Evolutionary conservation across 371 early-diverging fungal species (phyloP), one percentile per base, ranked within the genome.

Genomic region (Mortierella sp.): DNA sequence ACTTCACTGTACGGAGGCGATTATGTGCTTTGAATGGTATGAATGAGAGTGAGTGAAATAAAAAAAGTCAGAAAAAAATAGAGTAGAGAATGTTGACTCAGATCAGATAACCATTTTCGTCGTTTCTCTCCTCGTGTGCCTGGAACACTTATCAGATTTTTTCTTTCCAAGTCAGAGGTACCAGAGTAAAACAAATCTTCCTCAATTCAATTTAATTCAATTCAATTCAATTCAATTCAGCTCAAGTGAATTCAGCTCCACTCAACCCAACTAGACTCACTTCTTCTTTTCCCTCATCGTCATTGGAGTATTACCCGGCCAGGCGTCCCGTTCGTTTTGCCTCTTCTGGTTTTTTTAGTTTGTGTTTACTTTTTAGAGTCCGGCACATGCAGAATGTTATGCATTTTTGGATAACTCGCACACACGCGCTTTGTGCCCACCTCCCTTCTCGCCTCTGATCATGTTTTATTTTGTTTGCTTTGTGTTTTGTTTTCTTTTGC

Each of bases 121-220:
- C 58, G 0, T n/a, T 57, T 57, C 13, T 13, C n/a, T 68, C 68
- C 68, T 24, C 24, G 68, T 68, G 68, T 68, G 68, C 44, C 68
- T 68, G 68, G 68, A 68, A 68, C 68, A 42, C 21, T 68, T 68
- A 68, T 68, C 68, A 38, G 68, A 68, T 68, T 68, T 63, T 57
- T 57, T 21, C 11, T 57, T 26, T 57, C 14, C 19, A 21, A 8
- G 65, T 24, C 24, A 24, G 44, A 24, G 44, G 68, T 38, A 21
- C 38, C 21, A 34, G 34, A 13, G 38, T 63, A 63, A 26, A 31
- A 14, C 63, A 28, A 26, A 14, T 13, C 13, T 28, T 19, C 26
- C 31, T n/a, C 4, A 3, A 38, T 38, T 38, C 42, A 38, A 38
- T 38, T 38, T 5, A 38, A 38, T 38, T 1, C 42, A 38, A 38